Evolutionary conservation across 2,329 filamentous ascomycete genomes (phyloP), one percentile per base, ranked within the genome.

Genomic region (Fusarium cicatricum): DNA sequence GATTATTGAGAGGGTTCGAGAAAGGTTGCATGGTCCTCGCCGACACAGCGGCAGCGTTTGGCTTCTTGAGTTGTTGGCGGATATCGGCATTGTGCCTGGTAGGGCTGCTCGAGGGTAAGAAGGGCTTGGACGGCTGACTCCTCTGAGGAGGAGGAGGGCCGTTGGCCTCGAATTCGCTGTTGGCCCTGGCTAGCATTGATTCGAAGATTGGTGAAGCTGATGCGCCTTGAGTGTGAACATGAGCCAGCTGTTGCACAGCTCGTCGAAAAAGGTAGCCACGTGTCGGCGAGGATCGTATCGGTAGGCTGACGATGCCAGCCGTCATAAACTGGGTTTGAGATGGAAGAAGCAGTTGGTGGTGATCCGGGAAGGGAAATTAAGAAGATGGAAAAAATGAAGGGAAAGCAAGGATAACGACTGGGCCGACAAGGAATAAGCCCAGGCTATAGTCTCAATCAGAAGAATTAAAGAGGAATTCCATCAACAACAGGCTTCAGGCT

Each of bases 101-200:
- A 11, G 82, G 81, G 62, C 80, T 86, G 71, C 82, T 86, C 1
- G 85, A 85, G 4, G 83, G 79, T 60, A 87, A 84, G 14, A 83
- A 74, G 52, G 83, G 78, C 70, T 86, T 85, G 5, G 77, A 72
- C 37, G 83, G 70, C 41, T 70, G 62, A 9, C 68, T 61, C 44
- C 73, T 73, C 10, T 71, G 70, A 17, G 68, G 67, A 50, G 69
- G 67, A 36, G n/a, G n/a, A n/a, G 74, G 67, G 58, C 71, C 66
- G 50, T 72, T 74, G 55, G 77, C 75, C 72, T 77, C 69, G 60
- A 72, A 78, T 8, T 62, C 60, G 64, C 73, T 74, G 31, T 74
- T 74, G 19, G 73, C 72, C 61, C 71, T 72, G 39, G 67, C 72
- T 16, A 77, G 66, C 75, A 77, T 78, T 40, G 70, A 48, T 55